A percentile compares a stretch with the other conserved stretches of the same genome.
Conservation (phyloP, 148 eudicot genomes). For the Gaultheria prostrata region DNA sequence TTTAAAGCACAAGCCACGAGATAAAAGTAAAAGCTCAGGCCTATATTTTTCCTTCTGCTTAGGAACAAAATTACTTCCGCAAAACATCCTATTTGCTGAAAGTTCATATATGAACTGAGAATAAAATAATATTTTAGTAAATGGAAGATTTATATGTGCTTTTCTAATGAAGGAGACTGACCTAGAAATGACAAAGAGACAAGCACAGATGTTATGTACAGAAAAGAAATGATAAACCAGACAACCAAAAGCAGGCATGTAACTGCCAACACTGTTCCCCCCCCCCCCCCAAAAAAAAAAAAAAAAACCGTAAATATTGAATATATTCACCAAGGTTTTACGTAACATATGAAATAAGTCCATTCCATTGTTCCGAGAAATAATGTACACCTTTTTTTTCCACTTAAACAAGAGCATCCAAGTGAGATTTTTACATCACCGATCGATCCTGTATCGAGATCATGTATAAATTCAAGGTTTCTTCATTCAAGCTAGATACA, state of each 20-base stretch:
- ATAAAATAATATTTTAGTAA: background rate
- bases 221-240: background rate
- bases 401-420: background rate
- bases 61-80: background rate
- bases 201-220: background rate
- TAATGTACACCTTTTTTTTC: background rate
- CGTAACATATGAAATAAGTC: background rate
- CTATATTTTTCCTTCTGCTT: background rate
- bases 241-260: background rate
- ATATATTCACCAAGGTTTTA: background rate
- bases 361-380: background rate
- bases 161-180: constrained; percentile 1
- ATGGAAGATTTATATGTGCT: too few species aligned
- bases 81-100: background rate
- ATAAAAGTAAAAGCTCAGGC: background rate
- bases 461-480: background rate
- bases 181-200: background rate
- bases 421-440: background rate
- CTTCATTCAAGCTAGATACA: background rate
- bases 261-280: background rate
- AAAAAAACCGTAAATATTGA: background rate
- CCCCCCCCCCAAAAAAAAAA: too few species aligned
- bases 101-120: background rate
- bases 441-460: background rate
- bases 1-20: background rate